Evolutionary conservation across 208 protist species (phyloP).

Genomic region (Acanthamoeba castellanii): DNA sequence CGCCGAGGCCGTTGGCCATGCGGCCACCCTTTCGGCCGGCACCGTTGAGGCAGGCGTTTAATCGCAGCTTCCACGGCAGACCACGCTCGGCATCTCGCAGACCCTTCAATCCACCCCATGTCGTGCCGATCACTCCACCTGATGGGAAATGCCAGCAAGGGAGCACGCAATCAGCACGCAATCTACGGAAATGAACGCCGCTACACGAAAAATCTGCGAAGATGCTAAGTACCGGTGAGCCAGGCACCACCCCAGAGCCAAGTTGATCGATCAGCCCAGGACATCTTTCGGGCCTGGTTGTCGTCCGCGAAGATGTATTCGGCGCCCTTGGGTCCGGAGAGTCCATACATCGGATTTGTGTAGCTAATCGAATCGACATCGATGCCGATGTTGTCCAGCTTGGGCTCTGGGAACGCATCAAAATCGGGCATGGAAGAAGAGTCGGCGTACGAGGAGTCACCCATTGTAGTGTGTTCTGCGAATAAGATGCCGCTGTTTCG

Average conservation of each 20-base stretch:
- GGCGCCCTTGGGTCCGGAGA: constrained; percentile 42
- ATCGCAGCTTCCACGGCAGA: constrained; percentile 60
- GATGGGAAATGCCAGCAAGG: background rate
- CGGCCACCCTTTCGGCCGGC: constrained; percentile 41
- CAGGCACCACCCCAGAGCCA: constrained; percentile 56
- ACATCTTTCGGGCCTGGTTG: constrained; percentile 19
- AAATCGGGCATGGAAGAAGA: background rate
- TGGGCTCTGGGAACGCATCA: background rate
- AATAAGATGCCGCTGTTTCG: too few species aligned
- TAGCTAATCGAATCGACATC: constrained; percentile 61
- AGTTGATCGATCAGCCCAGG: constrained; percentile 66
- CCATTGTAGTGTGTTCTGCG: constrained; percentile 4
- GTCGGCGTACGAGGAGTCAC: constrained; percentile 33
- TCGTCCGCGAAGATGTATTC: constrained; percentile 62
- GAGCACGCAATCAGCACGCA: background rate
- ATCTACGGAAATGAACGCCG: background rate
- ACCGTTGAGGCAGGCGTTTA: constrained; percentile 66
- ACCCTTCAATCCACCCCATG: constrained; percentile 25
- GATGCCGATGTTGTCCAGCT: constrained; percentile 29
- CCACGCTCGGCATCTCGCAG: constrained; percentile 41
- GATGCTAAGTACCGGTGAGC: background rate
- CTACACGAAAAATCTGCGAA: background rate
- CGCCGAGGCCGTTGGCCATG: constrained; percentile 33
- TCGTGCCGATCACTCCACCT: constrained; percentile 24
- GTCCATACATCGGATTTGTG: constrained; percentile 27